Evolutionary conservation across 495 filamentous ascomycete species (phyloP).

Genomic region (Thermochaetoides thermophila): DNA sequence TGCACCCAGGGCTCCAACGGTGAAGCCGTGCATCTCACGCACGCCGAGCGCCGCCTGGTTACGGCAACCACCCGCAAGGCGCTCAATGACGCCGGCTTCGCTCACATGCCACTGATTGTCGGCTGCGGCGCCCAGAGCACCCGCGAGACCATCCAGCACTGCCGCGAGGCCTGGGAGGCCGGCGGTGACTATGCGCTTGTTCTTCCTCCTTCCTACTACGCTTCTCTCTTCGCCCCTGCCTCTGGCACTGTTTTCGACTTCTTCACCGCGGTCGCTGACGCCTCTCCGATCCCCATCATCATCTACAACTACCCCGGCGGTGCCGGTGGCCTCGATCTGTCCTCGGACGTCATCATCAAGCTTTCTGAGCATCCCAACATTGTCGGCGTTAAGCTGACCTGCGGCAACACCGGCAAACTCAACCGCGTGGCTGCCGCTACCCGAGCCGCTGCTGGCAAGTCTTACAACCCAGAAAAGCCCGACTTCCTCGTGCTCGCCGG

Average conservation of each 20-base stretch:
- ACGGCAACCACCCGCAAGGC: conserved; percentile 68
- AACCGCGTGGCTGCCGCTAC: conserved; percentile 69
- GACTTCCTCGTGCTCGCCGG: conserved; percentile 72
- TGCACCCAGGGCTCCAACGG: conserved; percentile 84
- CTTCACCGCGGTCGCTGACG: conserved; percentile 64
- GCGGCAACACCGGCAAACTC: conserved; percentile 88
- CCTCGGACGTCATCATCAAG: conserved; percentile 61
- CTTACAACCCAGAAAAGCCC: conserved; percentile 39
- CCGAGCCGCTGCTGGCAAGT: conserved; percentile 23
- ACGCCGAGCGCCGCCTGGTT: conserved; percentile 56
- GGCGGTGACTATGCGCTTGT: conserved; percentile 85
- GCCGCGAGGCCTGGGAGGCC: conserved; percentile 56
- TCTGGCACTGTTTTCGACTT: conserved; percentile 57
- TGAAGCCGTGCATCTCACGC: conserved; percentile 71
- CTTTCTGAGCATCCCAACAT: conserved; percentile 74
- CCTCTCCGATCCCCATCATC: conserved; percentile 72
- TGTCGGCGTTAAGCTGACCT: conserved; percentile 81
- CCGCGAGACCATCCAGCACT: conserved; percentile 69
- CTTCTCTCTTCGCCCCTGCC: conserved; percentile 39
- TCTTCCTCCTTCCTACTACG: conserved; percentile 80
- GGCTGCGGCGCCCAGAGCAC: conserved; percentile 77
- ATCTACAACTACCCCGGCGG: conserved; percentile 92
- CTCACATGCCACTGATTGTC: conserved; percentile 67
- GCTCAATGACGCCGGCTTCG: conserved; percentile 53
- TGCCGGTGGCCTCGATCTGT: conserved; percentile 66